phyloP scores from a whole-genome alignment of 129 eudicot genomes.

The Apium graveolens region DNA sequence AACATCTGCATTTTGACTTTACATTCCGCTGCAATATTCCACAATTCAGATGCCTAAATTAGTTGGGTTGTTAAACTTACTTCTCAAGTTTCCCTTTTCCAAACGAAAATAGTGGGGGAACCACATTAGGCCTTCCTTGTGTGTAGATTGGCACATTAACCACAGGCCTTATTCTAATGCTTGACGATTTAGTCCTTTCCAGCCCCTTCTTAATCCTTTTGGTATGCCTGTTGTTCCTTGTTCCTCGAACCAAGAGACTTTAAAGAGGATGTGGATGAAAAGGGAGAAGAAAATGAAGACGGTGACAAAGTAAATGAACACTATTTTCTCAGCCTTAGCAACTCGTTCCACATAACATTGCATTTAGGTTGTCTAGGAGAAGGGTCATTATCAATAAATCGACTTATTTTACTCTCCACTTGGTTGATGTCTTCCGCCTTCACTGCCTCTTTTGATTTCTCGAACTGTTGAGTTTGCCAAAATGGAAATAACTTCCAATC shows the following conservation, averaged over 20 bases:
- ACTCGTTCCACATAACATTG: constrained; percentile 86
- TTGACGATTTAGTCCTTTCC: constrained; percentile 70
- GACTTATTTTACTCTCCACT: constrained; percentile 28
- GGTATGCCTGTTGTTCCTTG: constrained; percentile 39
- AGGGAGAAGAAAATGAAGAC: constrained; percentile 34
- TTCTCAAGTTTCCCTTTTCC: too few species aligned
- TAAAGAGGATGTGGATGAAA: constrained; percentile 40
- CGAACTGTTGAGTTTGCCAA: constrained; percentile 60
- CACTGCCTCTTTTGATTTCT: constrained; percentile 32
- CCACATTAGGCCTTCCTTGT: constrained; percentile 39
- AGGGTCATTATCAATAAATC: constrained; percentile 88
- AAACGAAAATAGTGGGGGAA: too few species aligned
- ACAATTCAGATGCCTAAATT: too few species aligned
- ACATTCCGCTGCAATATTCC: too few species aligned
- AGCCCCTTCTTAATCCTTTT: constrained; percentile 52
- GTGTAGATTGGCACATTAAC: constrained; percentile 60
- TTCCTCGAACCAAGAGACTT: constrained; percentile 21
- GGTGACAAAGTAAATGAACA: constrained; percentile 43
- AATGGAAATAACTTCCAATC: constrained; percentile 76
- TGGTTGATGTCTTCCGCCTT: constrained; percentile 6
- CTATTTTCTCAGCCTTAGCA: constrained; percentile 60
- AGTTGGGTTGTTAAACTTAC: too few species aligned
- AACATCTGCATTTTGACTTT: too few species aligned
- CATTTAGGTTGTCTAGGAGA: constrained; percentile 94
- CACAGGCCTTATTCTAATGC: constrained; percentile 63